A percentile compares a stretch with the other conserved stretches of the same genome.
Evolutionary conservation across 1,139 yeast species (phyloP).

Genomic region (Geotrichum phurueaensis): DNA sequence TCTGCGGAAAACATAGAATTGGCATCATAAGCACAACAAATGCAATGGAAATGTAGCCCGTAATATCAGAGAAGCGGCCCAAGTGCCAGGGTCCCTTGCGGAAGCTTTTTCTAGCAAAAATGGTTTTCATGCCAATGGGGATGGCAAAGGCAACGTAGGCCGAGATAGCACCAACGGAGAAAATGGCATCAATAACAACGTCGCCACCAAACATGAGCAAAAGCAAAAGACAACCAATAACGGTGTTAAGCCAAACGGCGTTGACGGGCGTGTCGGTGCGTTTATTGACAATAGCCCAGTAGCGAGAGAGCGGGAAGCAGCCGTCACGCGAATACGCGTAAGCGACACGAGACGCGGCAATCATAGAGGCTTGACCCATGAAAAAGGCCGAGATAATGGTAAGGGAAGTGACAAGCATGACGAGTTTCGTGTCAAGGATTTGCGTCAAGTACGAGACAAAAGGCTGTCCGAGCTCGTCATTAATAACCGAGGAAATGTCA

Average conservation of each 20-base stretch:
- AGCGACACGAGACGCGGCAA: constrained; percentile 64
- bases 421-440: constrained; percentile 43
- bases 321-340: constrained; percentile 68
- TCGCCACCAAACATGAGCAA: constrained; percentile 62
- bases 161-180: constrained; percentile 71
- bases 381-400: constrained; percentile 56
- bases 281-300: constrained; percentile 50
- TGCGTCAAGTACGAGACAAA: constrained; percentile 55
- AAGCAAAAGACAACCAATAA: constrained; percentile 52
- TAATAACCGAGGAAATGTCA: constrained; percentile 47
- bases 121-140: constrained; percentile 54
- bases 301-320: constrained; percentile 55
- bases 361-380: constrained; percentile 67
- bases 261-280: constrained; percentile 60
- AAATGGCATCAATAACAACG: constrained; percentile 66
- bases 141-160: constrained; percentile 66
- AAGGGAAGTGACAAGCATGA: constrained; percentile 51
- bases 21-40: constrained; percentile 59
- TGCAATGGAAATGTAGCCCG: constrained; percentile 30
- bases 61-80: constrained; percentile 48
- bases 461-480: constrained; percentile 59
- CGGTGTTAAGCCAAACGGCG: constrained; percentile 62
- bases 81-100: constrained; percentile 66
- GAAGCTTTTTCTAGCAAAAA: constrained; percentile 50
- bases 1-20: constrained; percentile 58